Evolutionary conservation across 768 basidiomycete genomes (phyloP).

Genomic region (Mrakia blollopis): DNA sequence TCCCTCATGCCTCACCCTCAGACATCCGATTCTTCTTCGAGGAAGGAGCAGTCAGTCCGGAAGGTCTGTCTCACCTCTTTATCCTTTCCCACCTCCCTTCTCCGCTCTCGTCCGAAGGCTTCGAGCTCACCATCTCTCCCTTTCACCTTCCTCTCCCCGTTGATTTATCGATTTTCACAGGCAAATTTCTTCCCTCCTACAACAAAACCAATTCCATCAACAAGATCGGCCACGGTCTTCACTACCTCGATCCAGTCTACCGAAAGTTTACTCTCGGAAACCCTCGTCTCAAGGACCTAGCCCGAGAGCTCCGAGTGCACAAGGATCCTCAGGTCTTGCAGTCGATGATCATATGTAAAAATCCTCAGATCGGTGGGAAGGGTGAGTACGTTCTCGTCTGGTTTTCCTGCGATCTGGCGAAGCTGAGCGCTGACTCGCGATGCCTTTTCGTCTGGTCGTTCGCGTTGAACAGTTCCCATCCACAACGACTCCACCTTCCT

Average conservation of each 20-base stretch:
- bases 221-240: slow-evolving; percentile 71
- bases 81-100: not conserved
- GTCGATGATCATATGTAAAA: slow-evolving; percentile 94
- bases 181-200: slow-evolving; percentile 55
- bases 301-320: slow-evolving; percentile 74
- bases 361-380: slow-evolving; percentile 85
- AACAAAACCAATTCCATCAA: slow-evolving; percentile 68
- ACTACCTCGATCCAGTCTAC: slow-evolving; percentile 78
- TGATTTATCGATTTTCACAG: slow-evolving; percentile 42
- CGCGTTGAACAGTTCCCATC: slow-evolving; percentile 58
- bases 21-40: slow-evolving; percentile 95
- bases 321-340: slow-evolving; percentile 75
- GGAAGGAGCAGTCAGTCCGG: slow-evolving; percentile 67
- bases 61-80: slow-evolving; percentile 33
- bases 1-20: slow-evolving; percentile 55
- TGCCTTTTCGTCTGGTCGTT: not conserved
- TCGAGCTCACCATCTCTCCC: not conserved
- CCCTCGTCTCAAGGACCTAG: slow-evolving; percentile 61
- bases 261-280: slow-evolving; percentile 75
- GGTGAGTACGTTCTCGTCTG: slow-evolving; percentile 51
- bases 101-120: not conserved
- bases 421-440: not conserved
- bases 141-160: too few relatives aligned
- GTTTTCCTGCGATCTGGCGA: not conserved
- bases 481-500: slow-evolving; percentile 80